Conservation (phyloP, 257 asterid genomes). For the Cynanchum wilfordii region DNA sequence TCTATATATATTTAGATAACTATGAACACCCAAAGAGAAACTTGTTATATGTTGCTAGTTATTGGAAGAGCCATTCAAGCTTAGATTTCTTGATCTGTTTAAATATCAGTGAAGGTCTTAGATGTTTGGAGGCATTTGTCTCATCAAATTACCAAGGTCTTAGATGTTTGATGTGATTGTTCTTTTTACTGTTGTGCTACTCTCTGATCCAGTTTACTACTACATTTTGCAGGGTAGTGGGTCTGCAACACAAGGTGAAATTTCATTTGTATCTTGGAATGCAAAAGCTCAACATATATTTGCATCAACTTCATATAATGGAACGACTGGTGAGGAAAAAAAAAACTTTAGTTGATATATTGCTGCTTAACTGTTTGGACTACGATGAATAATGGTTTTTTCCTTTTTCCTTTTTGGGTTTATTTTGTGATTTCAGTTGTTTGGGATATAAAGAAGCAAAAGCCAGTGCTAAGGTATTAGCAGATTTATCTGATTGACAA, state of each 20-base stretch:
- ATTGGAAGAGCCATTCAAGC: background rate
- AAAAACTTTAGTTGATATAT: conserved; percentile 11
- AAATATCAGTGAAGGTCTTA: background rate
- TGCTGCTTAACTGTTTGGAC: background rate
- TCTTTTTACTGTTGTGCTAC: background rate
- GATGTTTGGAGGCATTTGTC: background rate
- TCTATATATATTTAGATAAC: background rate
- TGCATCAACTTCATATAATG: conserved; percentile 90
- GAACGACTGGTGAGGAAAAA: conserved; percentile 75
- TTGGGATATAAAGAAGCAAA: conserved; percentile 96
- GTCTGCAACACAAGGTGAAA: conserved; percentile 90
- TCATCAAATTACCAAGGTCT: background rate
- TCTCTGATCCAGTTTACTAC: conserved; percentile 7
- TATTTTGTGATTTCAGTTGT: conserved; percentile 57
- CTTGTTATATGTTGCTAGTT: background rate
- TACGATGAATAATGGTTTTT: conserved; percentile 17
- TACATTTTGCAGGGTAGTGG: conserved; percentile 69
- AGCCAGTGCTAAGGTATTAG: conserved; percentile 80
- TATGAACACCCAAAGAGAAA: background rate
- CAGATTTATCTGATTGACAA: background rate
- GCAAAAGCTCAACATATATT: conserved; percentile 75
- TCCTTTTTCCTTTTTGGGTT: conserved; percentile 2
- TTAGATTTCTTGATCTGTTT: conserved; percentile 3
- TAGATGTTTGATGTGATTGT: background rate
- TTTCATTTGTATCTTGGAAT: conserved; percentile 92